Conservation (phyloP, 345 rosid genomes). For the Citrus maxima region DNA sequence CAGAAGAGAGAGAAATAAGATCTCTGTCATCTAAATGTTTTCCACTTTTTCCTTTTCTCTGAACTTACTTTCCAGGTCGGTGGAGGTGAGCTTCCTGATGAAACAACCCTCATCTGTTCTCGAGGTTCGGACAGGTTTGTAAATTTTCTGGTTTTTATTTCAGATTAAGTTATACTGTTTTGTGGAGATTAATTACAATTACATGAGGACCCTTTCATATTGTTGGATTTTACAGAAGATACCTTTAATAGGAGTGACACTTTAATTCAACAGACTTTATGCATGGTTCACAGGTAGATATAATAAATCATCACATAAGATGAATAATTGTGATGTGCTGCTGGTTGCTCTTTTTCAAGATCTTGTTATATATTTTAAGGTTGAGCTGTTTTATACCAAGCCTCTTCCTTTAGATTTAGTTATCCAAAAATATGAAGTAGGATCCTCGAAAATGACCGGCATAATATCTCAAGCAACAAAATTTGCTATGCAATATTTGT, state of each 20-base stretch:
- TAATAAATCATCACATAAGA: not conserved
- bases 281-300: not conserved
- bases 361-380: not conserved
- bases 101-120: conserved; percentile 73
- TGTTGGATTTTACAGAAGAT: conserved; percentile 7
- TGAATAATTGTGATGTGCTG: not conserved
- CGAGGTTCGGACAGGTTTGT: conserved; percentile 97
- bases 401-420: not conserved
- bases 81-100: conserved; percentile 87
- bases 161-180: not conserved
- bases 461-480: conserved; percentile 3
- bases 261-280: not conserved
- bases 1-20: not conserved
- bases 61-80: conserved; percentile 60
- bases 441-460: conserved; percentile 7
- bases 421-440: conserved; percentile 4
- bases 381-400: not conserved
- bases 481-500: conserved; percentile 11
- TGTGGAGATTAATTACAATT: conserved; percentile 5
- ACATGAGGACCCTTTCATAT: conserved; percentile 2
- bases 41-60: conserved; percentile 9
- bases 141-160: not conserved
- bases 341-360: not conserved
- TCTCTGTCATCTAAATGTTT: conserved; percentile 1
- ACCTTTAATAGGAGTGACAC: not conserved